These are phyloP conservation scores for Evernia prunastri DNA, from an alignment of 495 filamentous ascomycete genomes.

Conservation along the genomic window DNA sequence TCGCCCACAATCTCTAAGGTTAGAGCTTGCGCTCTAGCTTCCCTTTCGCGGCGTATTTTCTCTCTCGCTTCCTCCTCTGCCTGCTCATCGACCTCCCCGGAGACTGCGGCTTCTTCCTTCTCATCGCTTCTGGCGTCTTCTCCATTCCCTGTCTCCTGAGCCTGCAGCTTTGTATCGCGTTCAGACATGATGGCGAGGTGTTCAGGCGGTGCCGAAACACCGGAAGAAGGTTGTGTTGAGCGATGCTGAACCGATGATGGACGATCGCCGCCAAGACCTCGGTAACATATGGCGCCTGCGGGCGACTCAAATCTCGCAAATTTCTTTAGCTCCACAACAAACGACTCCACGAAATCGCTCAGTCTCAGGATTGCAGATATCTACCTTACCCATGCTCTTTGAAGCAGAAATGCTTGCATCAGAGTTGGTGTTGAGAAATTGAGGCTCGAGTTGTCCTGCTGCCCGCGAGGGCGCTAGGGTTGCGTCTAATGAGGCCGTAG, in stretches of 20 bases:
- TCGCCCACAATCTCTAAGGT: slow-evolving; percentile 98
- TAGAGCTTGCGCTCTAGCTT: slow-evolving; percentile 88
- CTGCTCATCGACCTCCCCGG: slow-evolving; percentile 56
- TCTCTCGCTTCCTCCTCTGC: slow-evolving; percentile 74
- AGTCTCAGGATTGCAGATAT: not conserved
- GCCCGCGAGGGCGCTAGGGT: not conserved
- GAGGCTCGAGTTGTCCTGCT: not conserved
- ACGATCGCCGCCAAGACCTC: not conserved
- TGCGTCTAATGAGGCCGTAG: not conserved
- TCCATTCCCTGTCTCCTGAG: not conserved
- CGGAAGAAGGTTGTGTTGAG: not conserved
- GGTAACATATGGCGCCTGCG: not conserved
- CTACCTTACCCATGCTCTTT: not conserved
- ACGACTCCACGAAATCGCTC: not conserved
- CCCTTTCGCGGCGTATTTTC: slow-evolving; percentile 74
- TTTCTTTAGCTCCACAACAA: not conserved
- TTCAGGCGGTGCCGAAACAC: not conserved
- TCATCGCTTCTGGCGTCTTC: not conserved
- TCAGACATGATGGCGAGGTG: not conserved
- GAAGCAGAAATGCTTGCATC: not conserved
- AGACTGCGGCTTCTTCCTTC: not conserved
- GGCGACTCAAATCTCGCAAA: not conserved
- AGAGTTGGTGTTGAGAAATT: not conserved
- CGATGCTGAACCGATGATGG: no score
- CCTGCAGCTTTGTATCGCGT: not conserved